Base-by-base conservation (phyloP, 179 eudicot species). In the Sideroxylon spinosum region DNA sequence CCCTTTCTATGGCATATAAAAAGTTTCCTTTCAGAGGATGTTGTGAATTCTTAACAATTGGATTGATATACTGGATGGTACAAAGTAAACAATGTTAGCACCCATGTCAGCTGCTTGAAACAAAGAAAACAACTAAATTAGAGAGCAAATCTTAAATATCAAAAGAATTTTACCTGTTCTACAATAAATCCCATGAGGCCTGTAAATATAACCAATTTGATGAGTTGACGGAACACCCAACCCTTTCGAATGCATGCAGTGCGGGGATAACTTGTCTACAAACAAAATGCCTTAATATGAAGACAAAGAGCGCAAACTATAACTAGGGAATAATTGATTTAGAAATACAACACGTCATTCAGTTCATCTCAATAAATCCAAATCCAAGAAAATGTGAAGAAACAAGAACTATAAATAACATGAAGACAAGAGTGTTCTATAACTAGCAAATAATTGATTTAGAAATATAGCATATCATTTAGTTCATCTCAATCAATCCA, bases 11-110 rank as follows among this genome's bases (percentile, higher is more conserved):
- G 7, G 98, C 99, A 83, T 93, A 90, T 77, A 95, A 81, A 82
- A 95, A 80, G 86, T 95, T 87, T 65, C 90, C 99, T 85, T 93
- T 93, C 69, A 95, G 88, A 59, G 99, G 99, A 81, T 95, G 99
- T 76, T 92, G 91, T 26, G 99, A 95, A 79, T 93, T 95, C 80
- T 87, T 83, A 69, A 93, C 96, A 80, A 95, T 90, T 10, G 99
- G 99, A 85, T 95, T 95, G 81, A 93, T 95, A 69, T 93, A 95
- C 99, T 95, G 90, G 73, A 69, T n/a, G 37, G 66, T 53, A 56
- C 46, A 81, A 69, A 63, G 56, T 66, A 74, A 72, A 76, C 59
- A 17, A 55, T 50, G 71, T 85, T 63, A 83, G 69, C 66, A 53
- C 48, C 17, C 59, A 61, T 16, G 25, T 23, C 55, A 69, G 52